Percentiles rank a stretch among this genome's conserved stretches.
These are phyloP conservation scores for Trichophyton rubrum DNA, from an alignment of 2,329 filamentous ascomycete genomes.

Conservation along the genomic window DNA sequence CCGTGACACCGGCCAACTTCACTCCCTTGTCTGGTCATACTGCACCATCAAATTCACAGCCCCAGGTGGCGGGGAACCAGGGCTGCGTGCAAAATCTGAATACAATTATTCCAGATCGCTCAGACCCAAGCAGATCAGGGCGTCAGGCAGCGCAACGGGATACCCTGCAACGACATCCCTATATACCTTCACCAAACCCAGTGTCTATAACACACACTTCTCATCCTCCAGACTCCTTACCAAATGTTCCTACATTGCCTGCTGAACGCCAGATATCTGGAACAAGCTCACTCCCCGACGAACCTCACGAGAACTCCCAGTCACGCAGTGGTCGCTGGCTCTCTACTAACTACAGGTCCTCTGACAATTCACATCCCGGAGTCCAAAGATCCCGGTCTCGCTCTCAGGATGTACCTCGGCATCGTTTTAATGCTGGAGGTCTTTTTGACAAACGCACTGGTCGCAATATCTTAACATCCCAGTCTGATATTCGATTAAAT, in stretches of 20 bases:
- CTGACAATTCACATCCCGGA: neutral
- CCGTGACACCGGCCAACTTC: neutral
- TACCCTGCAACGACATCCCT: neutral
- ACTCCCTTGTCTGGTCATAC: neutral
- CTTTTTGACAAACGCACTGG: constrained; percentile 10
- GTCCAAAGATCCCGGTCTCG: constrained; percentile 13
- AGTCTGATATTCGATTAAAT: constrained; percentile 10
- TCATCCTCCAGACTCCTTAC: neutral
- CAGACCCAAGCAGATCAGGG: neutral
- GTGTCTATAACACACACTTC: neutral
- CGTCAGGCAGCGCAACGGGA: neutral
- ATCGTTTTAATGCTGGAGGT: neutral
- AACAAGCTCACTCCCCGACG: constrained; percentile 10
- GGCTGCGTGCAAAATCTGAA: neutral
- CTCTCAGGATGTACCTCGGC: constrained; percentile 15
- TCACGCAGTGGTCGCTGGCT: constrained; percentile 2
- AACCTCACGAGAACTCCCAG: constrained; percentile 6
- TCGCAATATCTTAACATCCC: constrained; percentile 9
- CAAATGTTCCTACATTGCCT: neutral
- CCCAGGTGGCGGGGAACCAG: neutral
- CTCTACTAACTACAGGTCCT: constrained; percentile 3
- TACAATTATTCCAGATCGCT: neutral
- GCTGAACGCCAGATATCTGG: constrained; percentile 4
- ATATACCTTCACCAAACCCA: neutral
- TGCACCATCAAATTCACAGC: neutral